Conservation (phyloP, 371 early-diverging fungal species). For the Mucor lusitanicus region DNA sequence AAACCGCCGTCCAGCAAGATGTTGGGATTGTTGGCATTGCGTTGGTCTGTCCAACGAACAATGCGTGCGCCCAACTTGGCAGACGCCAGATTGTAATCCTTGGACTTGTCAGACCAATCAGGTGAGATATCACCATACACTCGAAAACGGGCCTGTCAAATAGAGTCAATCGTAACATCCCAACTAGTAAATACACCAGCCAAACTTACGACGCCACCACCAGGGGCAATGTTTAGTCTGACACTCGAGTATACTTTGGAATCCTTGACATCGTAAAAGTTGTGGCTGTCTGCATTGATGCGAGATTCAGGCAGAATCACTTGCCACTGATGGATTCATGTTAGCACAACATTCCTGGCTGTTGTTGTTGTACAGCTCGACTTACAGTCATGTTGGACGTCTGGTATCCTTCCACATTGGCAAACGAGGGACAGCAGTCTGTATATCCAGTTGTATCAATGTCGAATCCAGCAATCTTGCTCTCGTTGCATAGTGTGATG, state of each 20-base stretch:
- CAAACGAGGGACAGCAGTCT: conserved; percentile 63
- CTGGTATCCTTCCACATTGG: conserved; percentile 8
- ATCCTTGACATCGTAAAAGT: conserved; percentile 55
- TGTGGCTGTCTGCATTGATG: conserved; percentile 59
- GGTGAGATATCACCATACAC: conserved; percentile 73
- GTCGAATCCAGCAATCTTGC: conserved; percentile 74
- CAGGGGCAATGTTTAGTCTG: conserved; percentile 76
- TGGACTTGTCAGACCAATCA: conserved; percentile 37
- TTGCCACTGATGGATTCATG: conserved; percentile 53
- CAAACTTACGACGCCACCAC: conserved; percentile 73
- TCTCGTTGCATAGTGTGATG: conserved; percentile 73
- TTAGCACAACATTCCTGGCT: too few species aligned
- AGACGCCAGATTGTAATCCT: conserved; percentile 71
- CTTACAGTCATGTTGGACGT: background rate
- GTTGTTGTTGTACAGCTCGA: background rate
- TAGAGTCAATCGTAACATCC: too few species aligned
- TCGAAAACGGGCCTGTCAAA: conserved; percentile 66
- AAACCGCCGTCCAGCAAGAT: conserved; percentile 64
- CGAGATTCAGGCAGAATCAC: conserved; percentile 63
- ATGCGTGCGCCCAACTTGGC: conserved; percentile 72
- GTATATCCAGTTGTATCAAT: conserved; percentile 81
- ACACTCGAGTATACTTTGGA: conserved; percentile 55
- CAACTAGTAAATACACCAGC: background rate
- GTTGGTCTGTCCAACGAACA: conserved; percentile 67
- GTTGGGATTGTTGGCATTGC: conserved; percentile 67